Evolutionary conservation across 2,329 filamentous ascomycete genomes (phyloP).

Genomic region (Aspergillus eucalypticola): DNA sequence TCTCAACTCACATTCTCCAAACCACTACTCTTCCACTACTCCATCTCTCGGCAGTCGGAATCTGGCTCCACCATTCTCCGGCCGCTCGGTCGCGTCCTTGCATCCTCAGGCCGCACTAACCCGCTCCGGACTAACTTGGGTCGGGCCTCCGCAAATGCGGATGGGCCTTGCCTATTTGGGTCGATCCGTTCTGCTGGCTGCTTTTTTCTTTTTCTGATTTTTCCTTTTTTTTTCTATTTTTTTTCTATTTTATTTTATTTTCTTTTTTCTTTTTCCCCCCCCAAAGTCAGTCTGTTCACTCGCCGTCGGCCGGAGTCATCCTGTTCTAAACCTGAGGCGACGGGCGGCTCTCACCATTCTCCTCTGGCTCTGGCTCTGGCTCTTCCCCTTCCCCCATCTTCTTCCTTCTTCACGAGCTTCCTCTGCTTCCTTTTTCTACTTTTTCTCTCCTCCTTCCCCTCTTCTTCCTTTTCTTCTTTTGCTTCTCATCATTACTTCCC

Average conservation of each 20-base stretch:
- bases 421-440: conserved; percentile 13
- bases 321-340: background rate
- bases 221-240: too few relatives aligned
- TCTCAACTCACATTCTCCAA: too few relatives aligned
- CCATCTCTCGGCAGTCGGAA: conserved; percentile 24
- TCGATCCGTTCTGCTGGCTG: background rate
- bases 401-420: conserved; percentile 17
- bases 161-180: background rate
- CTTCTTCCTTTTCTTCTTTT: conserved; percentile 12
- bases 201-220: too few relatives aligned
- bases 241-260: too few relatives aligned
- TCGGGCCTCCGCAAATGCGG: conserved; percentile 17
- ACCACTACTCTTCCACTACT: background rate
- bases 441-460: conserved; percentile 11
- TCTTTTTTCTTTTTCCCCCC: too few relatives aligned
- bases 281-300: background rate
- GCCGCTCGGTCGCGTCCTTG: conserved; percentile 21
- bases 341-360: conserved; percentile 24
- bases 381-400: conserved; percentile 22
- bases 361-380: conserved; percentile 8
- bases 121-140: conserved; percentile 18
- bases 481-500: conserved; percentile 7
- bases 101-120: conserved; percentile 15
- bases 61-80: conserved; percentile 20
- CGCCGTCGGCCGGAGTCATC: conserved; percentile 7